Percentiles rank a stretch among this genome's conserved stretches.
Conservation (phyloP, 2,329 filamentous ascomycete genomes). For the Claviceps quebecensis region DNA sequence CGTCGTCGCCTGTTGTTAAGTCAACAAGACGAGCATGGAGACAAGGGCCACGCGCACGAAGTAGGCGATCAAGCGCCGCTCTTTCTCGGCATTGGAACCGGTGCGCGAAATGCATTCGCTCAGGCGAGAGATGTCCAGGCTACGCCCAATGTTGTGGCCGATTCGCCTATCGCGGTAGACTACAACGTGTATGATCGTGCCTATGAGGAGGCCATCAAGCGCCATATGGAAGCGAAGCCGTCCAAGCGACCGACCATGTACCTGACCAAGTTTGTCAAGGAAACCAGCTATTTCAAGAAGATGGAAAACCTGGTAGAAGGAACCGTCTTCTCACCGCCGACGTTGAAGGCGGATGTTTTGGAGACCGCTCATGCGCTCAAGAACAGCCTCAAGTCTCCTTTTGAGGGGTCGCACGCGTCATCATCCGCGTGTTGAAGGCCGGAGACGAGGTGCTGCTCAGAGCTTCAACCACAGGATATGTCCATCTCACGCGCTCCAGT, state of each 20-base stretch:
- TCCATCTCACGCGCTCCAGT: no score
- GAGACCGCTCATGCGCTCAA: constrained; percentile 6
- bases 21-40: constrained; percentile 25
- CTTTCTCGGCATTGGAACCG: constrained; percentile 65
- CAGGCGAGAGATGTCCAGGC: constrained; percentile 22
- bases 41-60: constrained; percentile 36
- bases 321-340: constrained; percentile 9
- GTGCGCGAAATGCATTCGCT: constrained; percentile 34
- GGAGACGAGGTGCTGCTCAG: no score
- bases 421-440: neutral
- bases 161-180: constrained; percentile 73
- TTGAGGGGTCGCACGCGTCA: neutral
- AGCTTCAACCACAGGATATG: no score
- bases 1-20: constrained; percentile 28
- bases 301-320: constrained; percentile 24
- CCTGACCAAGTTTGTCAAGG: constrained; percentile 33
- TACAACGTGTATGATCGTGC: constrained; percentile 82
- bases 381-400: neutral
- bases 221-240: constrained; percentile 45
- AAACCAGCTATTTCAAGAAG: constrained; percentile 25
- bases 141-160: constrained; percentile 48
- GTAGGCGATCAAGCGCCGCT: constrained; percentile 46
- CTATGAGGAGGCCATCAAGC: constrained; percentile 63
- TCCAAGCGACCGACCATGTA: constrained; percentile 31
- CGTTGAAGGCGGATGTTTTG: constrained; percentile 6